Percentiles rank a stretch among this genome's conserved stretches.
These are phyloP conservation scores for Rhynchosporium agropyri DNA, from an alignment of 2,329 filamentous ascomycete genomes.

Conservation along the genomic window DNA sequence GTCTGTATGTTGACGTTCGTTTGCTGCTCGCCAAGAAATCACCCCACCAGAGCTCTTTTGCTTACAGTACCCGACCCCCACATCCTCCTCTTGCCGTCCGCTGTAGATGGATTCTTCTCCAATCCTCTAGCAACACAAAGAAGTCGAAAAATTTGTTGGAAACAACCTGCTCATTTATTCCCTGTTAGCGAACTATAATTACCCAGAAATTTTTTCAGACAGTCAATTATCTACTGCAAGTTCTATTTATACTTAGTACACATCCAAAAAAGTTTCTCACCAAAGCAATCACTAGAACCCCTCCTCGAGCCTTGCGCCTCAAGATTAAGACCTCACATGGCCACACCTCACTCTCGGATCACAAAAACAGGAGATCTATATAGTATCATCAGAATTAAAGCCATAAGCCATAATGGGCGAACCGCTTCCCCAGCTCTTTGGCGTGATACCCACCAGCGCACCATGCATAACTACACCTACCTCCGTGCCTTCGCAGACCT, in stretches of 20 bases:
- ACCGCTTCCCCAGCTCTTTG: slow-evolving; percentile 38
- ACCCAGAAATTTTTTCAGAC: no score
- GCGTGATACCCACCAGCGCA: slow-evolving; percentile 55
- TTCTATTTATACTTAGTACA: background rate
- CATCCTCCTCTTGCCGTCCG: background rate
- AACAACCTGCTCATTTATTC: no score
- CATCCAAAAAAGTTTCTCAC: background rate
- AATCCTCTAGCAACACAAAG: background rate
- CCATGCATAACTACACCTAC: slow-evolving; percentile 58
- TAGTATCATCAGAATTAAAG: background rate
- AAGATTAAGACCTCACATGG: background rate
- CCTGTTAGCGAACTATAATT: no score
- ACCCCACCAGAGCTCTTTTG: slow-evolving; percentile 17
- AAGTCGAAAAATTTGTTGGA: background rate
- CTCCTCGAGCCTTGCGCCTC: slow-evolving; percentile 1
- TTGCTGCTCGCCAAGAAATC: background rate
- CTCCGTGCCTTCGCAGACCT: slow-evolving; percentile 55
- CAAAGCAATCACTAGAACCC: background rate
- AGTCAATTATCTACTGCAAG: background rate
- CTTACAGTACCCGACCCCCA: no score
- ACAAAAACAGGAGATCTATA: background rate
- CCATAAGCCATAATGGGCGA: slow-evolving; percentile 22
- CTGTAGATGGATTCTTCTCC: slow-evolving; percentile 5
- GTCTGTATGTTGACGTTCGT: no score
- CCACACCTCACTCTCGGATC: background rate